Evolutionary conservation across 1,139 yeast species (phyloP).

Genomic region (Yamadazyma pseudoaaseri): DNA sequence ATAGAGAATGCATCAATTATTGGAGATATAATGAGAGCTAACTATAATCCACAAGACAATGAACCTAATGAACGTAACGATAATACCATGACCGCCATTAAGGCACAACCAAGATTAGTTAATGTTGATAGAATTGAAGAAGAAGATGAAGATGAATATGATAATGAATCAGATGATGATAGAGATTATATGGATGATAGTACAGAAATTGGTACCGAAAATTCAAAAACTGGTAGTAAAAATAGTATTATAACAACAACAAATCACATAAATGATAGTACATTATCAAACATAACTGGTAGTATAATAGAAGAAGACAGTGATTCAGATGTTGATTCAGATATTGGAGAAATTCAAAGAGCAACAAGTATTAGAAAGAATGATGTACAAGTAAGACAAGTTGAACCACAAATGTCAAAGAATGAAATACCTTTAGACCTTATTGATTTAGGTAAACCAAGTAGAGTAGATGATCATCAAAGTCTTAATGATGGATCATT

Average conservation of each 20-base stretch:
- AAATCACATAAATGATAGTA: conserved; percentile 15
- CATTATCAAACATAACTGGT: conserved; percentile 11
- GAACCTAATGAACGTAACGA: conserved; percentile 7
- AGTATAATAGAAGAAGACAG: conserved; percentile 20
- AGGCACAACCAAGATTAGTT: conserved; percentile 67
- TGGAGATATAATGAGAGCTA: conserved; percentile 44
- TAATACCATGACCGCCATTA: conserved; percentile 62
- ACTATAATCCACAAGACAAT: conserved; percentile 14
- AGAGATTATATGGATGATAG: conserved; percentile 10
- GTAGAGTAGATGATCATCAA: conserved; percentile 7
- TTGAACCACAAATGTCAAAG: conserved; percentile 3
- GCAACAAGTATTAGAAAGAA: conserved; percentile 38
- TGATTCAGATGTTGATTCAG: conserved; percentile 48
- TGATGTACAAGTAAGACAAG: conserved; percentile 9
- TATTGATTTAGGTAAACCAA: conserved; percentile 15
- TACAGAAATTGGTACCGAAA: conserved; percentile 1
- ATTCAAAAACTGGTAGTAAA: conserved; percentile 5
- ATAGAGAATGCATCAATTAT: conserved; percentile 56
- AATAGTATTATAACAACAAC: conserved; percentile 13
- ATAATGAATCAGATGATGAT: conserved; percentile 20
- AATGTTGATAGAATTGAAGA: conserved; percentile 53
- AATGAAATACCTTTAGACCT: conserved; percentile 14
- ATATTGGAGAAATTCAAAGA: conserved; percentile 46
- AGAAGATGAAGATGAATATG: conserved; percentile 45
- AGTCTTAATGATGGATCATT: conserved; percentile 27